These are phyloP conservation scores for Kodamaea leandrae DNA, from an alignment of 805 yeast species.

Conservation along the genomic window DNA sequence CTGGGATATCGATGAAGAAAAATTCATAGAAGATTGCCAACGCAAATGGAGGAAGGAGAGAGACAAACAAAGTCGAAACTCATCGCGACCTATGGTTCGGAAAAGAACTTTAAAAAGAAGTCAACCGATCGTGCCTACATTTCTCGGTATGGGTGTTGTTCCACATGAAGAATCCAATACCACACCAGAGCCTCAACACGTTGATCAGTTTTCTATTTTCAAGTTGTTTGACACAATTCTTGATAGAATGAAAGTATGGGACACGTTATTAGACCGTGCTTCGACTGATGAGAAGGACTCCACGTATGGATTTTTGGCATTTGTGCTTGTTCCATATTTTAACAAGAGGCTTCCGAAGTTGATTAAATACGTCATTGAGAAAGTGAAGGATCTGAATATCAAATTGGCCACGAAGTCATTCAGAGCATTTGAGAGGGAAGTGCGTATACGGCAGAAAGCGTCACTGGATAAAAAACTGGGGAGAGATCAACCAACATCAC, in stretches of 20 bases:
- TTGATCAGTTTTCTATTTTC: conserved; percentile 13
- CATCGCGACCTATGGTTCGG: conserved; percentile 22
- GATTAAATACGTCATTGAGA: conserved; percentile 44
- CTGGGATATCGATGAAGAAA: conserved; percentile 34
- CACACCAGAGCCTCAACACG: neutral
- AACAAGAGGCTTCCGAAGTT: conserved; percentile 47
- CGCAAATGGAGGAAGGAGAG: conserved; percentile 30
- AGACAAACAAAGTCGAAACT: conserved; percentile 17
- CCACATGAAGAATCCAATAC: conserved; percentile 9
- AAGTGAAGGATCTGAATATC: conserved; percentile 48
- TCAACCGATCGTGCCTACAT: conserved; percentile 39
- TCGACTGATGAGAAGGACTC: conserved; percentile 34
- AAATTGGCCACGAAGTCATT: conserved; percentile 19
- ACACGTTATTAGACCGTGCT: conserved; percentile 40
- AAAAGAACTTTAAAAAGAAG: conserved; percentile 14
- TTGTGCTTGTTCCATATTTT: conserved; percentile 53
- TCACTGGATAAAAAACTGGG: conserved; percentile 1
- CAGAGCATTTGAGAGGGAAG: conserved; percentile 10
- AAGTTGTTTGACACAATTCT: conserved; percentile 41
- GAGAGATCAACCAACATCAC: conserved; percentile 7
- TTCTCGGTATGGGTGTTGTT: conserved; percentile 38
- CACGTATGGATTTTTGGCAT: conserved; percentile 47
- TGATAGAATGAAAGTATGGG: conserved; percentile 56
- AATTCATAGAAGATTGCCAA: conserved; percentile 25
- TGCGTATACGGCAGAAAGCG: conserved; percentile 2